These are phyloP conservation scores for Alloteropsis angusta DNA, from an alignment of 202 grass and related monocot genomes.

Conservation along the genomic window DNA sequence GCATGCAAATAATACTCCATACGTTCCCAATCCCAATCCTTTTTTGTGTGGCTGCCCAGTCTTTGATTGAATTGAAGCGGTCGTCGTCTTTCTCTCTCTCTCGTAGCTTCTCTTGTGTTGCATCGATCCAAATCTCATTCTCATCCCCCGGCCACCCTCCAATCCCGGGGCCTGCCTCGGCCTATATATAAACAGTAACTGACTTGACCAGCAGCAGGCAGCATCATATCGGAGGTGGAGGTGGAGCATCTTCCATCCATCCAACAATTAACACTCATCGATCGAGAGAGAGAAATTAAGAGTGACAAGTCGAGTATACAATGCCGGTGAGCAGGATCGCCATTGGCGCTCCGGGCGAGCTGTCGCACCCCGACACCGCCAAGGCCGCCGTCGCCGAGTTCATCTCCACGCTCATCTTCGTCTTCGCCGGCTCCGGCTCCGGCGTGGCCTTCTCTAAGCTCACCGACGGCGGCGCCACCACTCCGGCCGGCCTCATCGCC, in stretches of 20 bases:
- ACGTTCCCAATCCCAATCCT: neutral
- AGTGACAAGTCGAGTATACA: neutral
- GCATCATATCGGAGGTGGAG: too few relatives aligned
- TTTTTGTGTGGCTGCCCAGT: neutral
- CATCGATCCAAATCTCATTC: too few relatives aligned
- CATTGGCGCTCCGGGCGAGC: conserved; percentile 51
- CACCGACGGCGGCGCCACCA: conserved; percentile 46
- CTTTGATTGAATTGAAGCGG: neutral
- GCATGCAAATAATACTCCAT: neutral
- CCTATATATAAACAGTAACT: neutral
- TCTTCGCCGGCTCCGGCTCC: conserved; percentile 84
- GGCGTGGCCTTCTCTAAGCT: conserved; percentile 96
- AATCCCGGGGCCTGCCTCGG: neutral
- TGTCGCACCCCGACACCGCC: conserved; percentile 46
- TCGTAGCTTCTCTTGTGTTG: neutral
- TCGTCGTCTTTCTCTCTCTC: neutral
- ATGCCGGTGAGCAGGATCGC: conserved; percentile 67
- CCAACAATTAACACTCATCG: too few relatives aligned
- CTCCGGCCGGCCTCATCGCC: conserved; percentile 44
- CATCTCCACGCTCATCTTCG: conserved; percentile 90
- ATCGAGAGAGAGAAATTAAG: too few relatives aligned
- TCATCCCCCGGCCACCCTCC: neutral
- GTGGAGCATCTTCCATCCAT: too few relatives aligned
- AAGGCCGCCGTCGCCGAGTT: conserved; percentile 76
- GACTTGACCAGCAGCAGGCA: neutral